A percentile compares a stretch with the other conserved stretches of the same genome.
Evolutionary conservation across 305 asterid genomes (phyloP).

Genomic region (Fraxinus dipetala): DNA sequence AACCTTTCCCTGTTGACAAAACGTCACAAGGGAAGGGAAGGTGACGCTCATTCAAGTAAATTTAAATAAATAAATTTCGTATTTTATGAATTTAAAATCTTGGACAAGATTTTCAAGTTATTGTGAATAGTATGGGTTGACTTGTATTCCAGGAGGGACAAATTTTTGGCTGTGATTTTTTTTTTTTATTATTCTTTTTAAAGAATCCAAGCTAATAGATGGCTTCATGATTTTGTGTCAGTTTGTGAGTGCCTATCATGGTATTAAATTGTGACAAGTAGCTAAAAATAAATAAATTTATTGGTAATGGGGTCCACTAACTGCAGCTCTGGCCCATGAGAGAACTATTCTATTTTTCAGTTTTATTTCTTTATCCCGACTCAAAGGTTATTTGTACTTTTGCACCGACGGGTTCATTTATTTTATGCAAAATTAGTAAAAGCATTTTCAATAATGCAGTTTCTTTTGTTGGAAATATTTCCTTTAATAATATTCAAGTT

Average conservation of each 20-base stretch:
- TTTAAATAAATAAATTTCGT: not conserved
- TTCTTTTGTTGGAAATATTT: not conserved
- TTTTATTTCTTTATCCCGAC: not conserved
- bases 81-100: not conserved
- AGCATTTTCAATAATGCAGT: not conserved
- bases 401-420: not conserved
- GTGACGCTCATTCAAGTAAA: not conserved
- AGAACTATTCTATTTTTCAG: not conserved
- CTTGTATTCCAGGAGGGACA: not conserved
- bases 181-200: not conserved
- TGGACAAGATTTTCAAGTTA: not conserved
- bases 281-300: conserved; percentile 6
- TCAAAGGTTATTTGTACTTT: not conserved
- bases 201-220: conserved; percentile 20
- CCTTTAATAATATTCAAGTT: not conserved
- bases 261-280: conserved; percentile 30
- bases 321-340: not conserved
- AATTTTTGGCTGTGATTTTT: not conserved
- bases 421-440: not conserved
- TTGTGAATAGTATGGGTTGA: not conserved
- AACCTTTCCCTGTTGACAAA: conserved; percentile 31
- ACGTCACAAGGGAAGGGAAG: not conserved
- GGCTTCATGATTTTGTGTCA: conserved; percentile 27
- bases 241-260: conserved; percentile 9
- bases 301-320: not conserved